Percentiles rank a stretch among this genome's conserved stretches.
Evolutionary conservation across 192 early-diverging fungal genomes (phyloP).

Genomic region (Entomortierella lignicola): DNA sequence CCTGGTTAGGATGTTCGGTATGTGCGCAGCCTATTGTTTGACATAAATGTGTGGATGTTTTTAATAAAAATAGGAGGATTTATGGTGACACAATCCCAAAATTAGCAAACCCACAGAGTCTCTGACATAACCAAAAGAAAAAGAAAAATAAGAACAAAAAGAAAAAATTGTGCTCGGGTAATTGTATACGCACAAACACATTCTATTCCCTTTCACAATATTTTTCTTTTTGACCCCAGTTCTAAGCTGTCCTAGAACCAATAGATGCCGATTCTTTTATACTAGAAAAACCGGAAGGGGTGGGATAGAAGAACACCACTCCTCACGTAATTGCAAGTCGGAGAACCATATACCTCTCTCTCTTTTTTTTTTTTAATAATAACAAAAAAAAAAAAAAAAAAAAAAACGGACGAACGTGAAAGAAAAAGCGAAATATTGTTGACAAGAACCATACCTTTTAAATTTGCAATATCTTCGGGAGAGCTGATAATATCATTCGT

Average conservation of each 20-base stretch:
- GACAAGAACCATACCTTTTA: conserved; percentile 55
- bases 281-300: too few species aligned
- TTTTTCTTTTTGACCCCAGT: not conserved
- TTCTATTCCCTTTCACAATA: too few species aligned
- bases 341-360: too few species aligned
- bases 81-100: too few species aligned
- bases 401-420: not conserved
- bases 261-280: too few species aligned
- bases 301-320: not conserved
- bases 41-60: too few species aligned
- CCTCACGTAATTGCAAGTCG: not conserved
- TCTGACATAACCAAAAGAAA: not conserved
- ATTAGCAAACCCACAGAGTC: too few species aligned
- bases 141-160: not conserved
- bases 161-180: conserved; percentile 7
- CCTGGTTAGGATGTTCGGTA: conserved; percentile 80
- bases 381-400: conserved; percentile 3
- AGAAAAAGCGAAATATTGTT: too few species aligned
- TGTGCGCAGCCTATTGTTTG: conserved; percentile 56
- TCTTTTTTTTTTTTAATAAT: not conserved
- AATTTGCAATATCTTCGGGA: conserved; percentile 61
- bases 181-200: conserved; percentile 9
- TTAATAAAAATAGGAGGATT: too few species aligned
- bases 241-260: not conserved
- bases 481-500: conserved; percentile 63